Percentiles rank a stretch among this genome's conserved stretches.
Conservation (phyloP, 2,329 filamentous ascomycete genomes). For the Shiraia sp. region DNA sequence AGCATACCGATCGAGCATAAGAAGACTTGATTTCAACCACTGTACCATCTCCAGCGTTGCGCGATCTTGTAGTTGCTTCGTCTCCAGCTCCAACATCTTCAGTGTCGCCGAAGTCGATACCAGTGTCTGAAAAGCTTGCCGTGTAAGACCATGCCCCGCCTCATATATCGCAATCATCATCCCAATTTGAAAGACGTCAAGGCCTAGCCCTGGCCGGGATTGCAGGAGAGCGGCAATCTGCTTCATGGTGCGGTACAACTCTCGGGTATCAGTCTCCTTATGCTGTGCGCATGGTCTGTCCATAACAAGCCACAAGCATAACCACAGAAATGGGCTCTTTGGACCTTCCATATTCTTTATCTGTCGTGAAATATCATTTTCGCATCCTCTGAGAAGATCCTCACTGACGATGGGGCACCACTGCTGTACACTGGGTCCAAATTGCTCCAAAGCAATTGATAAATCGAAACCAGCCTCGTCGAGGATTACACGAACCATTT, state of each 20-base stretch:
- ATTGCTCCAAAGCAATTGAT: conserved; percentile 5
- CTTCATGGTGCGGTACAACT: conserved; percentile 14
- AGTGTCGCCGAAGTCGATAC: conserved; percentile 4
- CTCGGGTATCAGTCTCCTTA: conserved; percentile 3
- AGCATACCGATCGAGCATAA: conserved; percentile 14
- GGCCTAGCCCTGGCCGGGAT: not conserved
- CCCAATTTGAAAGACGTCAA: conserved; percentile 7
- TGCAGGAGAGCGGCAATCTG: conserved; percentile 11
- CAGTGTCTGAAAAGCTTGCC: conserved; percentile 11
- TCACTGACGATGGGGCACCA: conserved; percentile 18
- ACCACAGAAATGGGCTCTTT: conserved; percentile 4
- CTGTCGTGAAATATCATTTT: conserved; percentile 2
- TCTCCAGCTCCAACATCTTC: conserved; percentile 4
- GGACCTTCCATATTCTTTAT: conserved; percentile 2
- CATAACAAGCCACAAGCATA: conserved; percentile 12
- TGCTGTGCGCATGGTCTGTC: conserved; percentile 5
- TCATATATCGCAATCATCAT: conserved; percentile 16
- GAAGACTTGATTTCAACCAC: conserved; percentile 12
- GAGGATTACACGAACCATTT: conserved; percentile 7
- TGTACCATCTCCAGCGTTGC: not conserved
- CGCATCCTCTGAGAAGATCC: conserved; percentile 6
- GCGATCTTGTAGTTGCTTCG: not conserved
- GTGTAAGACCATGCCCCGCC: conserved; percentile 10
- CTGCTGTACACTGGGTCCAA: conserved; percentile 17
- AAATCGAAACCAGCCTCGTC: conserved; percentile 7